A percentile compares a stretch with the other conserved stretches of the same genome.
phyloP scores from a whole-genome alignment of 768 basidiomycete species.

The Phanerochaete sordida region DNA sequence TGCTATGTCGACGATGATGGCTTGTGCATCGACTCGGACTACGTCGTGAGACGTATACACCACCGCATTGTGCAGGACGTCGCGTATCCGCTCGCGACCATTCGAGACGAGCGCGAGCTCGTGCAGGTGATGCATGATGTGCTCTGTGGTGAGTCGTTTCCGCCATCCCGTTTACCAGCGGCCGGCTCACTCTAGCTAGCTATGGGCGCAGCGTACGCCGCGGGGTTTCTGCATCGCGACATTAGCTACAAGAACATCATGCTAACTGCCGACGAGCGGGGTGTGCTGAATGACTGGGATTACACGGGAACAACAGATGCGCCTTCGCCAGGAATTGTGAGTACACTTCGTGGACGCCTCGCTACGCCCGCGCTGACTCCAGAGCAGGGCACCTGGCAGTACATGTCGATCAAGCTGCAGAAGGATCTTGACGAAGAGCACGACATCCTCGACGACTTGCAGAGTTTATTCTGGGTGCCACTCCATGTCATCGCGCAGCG shows the following conservation, averaged over 20 bases:
- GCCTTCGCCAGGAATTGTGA: not conserved
- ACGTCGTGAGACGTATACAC: not conserved
- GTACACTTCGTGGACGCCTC: not conserved
- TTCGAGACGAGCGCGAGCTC: not conserved
- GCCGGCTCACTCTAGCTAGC: not conserved
- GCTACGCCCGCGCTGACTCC: not conserved
- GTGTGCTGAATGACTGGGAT: conserved; percentile 12
- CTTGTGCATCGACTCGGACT: not conserved
- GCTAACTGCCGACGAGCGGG: not conserved
- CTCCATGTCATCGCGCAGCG: too few relatives aligned
- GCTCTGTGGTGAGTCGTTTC: too few relatives aligned
- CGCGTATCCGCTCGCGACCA: not conserved
- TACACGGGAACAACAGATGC: not conserved
- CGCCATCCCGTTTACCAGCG: too few relatives aligned
- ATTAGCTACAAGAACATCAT: conserved; percentile 7
- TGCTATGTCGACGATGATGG: not conserved
- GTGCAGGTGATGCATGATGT: conserved; percentile 4
- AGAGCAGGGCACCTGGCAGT: conserved; percentile 14
- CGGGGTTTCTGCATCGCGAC: conserved; percentile 7
- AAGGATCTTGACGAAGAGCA: conserved; percentile 5
- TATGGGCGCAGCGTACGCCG: not conserved
- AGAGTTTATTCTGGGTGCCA: conserved; percentile 8
- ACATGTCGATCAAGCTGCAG: conserved; percentile 8
- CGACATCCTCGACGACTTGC: conserved; percentile 12
- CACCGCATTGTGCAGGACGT: conserved; percentile 3